Base-by-base conservation (phyloP, 2,329 filamentous ascomycete species). In the Fusarium verticillioides region DNA sequence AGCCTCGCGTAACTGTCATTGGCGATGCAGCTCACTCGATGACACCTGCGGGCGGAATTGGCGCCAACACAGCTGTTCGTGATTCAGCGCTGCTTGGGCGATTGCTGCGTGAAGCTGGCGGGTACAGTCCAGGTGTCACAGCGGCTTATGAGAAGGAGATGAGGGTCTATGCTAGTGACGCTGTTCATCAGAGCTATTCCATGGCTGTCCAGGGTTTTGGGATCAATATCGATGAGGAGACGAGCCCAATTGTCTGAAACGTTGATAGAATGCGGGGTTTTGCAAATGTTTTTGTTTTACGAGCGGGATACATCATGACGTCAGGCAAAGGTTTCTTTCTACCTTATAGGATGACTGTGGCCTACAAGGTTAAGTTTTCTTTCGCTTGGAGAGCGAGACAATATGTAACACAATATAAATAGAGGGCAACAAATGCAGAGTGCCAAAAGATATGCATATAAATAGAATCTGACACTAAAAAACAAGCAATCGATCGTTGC, bases 131-230 rank as follows among this genome's bases (percentile, higher is more conserved):
- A n/a, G 84, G 88, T 8, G 82, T 88, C 7, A 86, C 83, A 12
- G 88, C 87, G 63, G 85, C 83, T 16, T 92, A 91, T 77, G 90
- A 92, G 74, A 86, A 84, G 78, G 85, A 87, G 75, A 92, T 92
- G 90, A 87, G 87, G 70, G 84, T 88, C 0, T 91, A 90, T 78
- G 89, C 75, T 0, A 88, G 87, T 73, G 84, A 86, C 75, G 87
- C 88, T 6, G 90, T 92, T 16, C 77, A 79, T 34, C 72, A 79
- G 49, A 92, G 89, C 63, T 92, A 90, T 72, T 82, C 80, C 0
- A 77, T 82, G 62, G 89, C 88, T 4, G 80, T 62, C 6, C 69
- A 65, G 3, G 76, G 79, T 21, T 88, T 89, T 76, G 84, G 84
- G 0, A 75, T 87, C 47, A 64, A 61, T 2, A 87, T 89, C 64